A percentile compares a stretch with the other conserved stretches of the same genome.
Evolutionary conservation across 306 rosid genomes (phyloP).

Genomic region (Dicorynia guianensis): DNA sequence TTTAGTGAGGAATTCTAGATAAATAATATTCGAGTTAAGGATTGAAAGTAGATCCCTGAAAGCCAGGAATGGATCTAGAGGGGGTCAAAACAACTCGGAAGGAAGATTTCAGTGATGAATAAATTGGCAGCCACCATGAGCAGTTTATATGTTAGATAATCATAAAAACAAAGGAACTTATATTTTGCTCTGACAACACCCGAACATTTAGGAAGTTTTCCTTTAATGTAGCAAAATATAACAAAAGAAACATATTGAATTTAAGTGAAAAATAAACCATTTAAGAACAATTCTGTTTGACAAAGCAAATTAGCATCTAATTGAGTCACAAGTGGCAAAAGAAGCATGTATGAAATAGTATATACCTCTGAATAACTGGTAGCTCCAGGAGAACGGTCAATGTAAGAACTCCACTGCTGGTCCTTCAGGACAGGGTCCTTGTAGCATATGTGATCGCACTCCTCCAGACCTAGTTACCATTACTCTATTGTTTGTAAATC

Average conservation of each 20-base stretch:
- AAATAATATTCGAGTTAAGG: background rate
- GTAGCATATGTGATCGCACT: slow-evolving; percentile 80
- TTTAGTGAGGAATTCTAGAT: background rate
- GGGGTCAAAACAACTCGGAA: too few relatives aligned
- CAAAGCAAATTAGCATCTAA: background rate
- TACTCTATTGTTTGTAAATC: slow-evolving; percentile 32
- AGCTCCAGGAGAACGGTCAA: slow-evolving; percentile 94
- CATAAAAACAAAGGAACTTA: background rate
- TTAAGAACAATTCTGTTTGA: slow-evolving; percentile 10
- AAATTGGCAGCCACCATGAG: too few relatives aligned
- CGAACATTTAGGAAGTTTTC: background rate
- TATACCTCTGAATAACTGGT: slow-evolving; percentile 76
- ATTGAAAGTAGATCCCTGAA: background rate
- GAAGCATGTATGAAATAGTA: slow-evolving; percentile 12
- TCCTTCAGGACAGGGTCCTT: slow-evolving; percentile 94
- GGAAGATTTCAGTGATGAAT: too few relatives aligned
- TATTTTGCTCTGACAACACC: background rate
- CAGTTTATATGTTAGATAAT: background rate
- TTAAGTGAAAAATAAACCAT: slow-evolving; percentile 1
- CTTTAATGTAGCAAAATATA: slow-evolving; percentile 9
- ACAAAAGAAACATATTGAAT: background rate
- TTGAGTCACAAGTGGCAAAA: background rate
- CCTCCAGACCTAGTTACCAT: slow-evolving; percentile 69
- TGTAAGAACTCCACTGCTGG: slow-evolving; percentile 93
- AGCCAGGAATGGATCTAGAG: too few relatives aligned